These are phyloP conservation scores for Kurtzmaniella cleridarum DNA, from an alignment of 805 yeast species.

Conservation along the genomic window DNA sequence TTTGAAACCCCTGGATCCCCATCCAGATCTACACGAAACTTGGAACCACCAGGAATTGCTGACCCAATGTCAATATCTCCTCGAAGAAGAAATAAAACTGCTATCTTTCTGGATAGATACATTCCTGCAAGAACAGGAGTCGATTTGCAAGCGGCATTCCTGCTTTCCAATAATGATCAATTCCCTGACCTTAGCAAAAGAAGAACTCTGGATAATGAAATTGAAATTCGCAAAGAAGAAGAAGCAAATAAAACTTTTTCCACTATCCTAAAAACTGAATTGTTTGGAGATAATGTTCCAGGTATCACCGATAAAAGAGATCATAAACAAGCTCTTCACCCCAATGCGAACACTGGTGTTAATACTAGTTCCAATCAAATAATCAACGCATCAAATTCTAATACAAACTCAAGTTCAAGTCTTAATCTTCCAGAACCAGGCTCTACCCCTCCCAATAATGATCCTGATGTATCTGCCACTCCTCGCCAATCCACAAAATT, in stretches of 20 bases:
- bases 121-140: slow-evolving; percentile 85
- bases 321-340: slow-evolving; percentile 1
- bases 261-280: slow-evolving; percentile 78
- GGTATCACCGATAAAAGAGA: slow-evolving; percentile 19
- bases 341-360: slow-evolving; percentile 1
- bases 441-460: slow-evolving; percentile 2
- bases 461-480: slow-evolving; percentile 22
- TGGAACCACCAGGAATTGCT: slow-evolving; percentile 33
- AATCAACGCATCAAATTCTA: slow-evolving; percentile 8
- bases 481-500: slow-evolving; percentile 50
- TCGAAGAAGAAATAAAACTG: slow-evolving; percentile 43
- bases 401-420: slow-evolving; percentile 1
- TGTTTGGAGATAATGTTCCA: slow-evolving; percentile 85
- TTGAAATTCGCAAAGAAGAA: slow-evolving; percentile 63
- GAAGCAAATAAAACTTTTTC: slow-evolving; percentile 87
- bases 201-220: slow-evolving; percentile 45
- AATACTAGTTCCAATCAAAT: slow-evolving; percentile 20
- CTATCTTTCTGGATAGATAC: slow-evolving; percentile 74
- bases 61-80: slow-evolving; percentile 39
- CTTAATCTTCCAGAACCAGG: slow-evolving; percentile 1
- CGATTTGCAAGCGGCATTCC: slow-evolving; percentile 81
- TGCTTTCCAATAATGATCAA: slow-evolving; percentile 41
- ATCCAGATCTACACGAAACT: slow-evolving; percentile 32
- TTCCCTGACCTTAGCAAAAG: slow-evolving; percentile 9
- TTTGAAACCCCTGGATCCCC: slow-evolving; percentile 39